phyloP scores from a whole-genome alignment of 768 basidiomycete genomes.

The Tricholoma terreum region DNA sequence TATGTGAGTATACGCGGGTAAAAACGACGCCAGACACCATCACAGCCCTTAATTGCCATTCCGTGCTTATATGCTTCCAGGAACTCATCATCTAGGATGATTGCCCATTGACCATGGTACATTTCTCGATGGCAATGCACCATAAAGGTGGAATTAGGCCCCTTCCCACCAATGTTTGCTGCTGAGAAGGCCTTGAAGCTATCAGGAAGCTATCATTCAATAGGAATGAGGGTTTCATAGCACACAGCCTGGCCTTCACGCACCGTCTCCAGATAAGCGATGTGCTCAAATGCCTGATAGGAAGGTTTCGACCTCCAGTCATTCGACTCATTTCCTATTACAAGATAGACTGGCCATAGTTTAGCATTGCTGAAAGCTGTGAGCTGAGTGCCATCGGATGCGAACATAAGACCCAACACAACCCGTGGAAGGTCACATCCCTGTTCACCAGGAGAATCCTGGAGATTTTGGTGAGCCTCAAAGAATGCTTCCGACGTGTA shows the following conservation, averaged over 20 bases:
- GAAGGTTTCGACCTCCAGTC: slow-evolving; percentile 22
- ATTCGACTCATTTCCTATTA: slow-evolving; percentile 35
- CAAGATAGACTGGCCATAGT: slow-evolving; percentile 34
- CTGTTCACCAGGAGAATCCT: not conserved
- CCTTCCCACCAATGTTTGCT: not conserved
- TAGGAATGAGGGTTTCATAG: not conserved
- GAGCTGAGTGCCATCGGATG: slow-evolving; percentile 29
- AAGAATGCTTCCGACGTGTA: slow-evolving; percentile 17
- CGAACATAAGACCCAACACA: slow-evolving; percentile 22
- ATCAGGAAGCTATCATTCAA: not conserved
- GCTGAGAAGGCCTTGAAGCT: not conserved
- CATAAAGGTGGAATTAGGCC: not conserved
- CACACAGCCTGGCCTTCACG: slow-evolving; percentile 1
- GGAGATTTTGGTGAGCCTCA: slow-evolving; percentile 9
- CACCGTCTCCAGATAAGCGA: slow-evolving; percentile 28
- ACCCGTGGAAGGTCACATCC: slow-evolving; percentile 13
- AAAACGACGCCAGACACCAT: slow-evolving; percentile 18
- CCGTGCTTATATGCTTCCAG: slow-evolving; percentile 21
- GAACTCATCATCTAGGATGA: slow-evolving; percentile 20
- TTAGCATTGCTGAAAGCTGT: slow-evolving; percentile 25
- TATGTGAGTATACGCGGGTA: slow-evolving; percentile 26
- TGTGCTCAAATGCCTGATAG: slow-evolving; percentile 18
- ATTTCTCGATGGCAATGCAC: slow-evolving; percentile 23
- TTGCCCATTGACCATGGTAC: slow-evolving; percentile 22
- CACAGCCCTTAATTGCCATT: slow-evolving; percentile 16